Base-by-base conservation (phyloP, 192 early-diverging fungal genomes). In the Coemansia sp. region DNA sequence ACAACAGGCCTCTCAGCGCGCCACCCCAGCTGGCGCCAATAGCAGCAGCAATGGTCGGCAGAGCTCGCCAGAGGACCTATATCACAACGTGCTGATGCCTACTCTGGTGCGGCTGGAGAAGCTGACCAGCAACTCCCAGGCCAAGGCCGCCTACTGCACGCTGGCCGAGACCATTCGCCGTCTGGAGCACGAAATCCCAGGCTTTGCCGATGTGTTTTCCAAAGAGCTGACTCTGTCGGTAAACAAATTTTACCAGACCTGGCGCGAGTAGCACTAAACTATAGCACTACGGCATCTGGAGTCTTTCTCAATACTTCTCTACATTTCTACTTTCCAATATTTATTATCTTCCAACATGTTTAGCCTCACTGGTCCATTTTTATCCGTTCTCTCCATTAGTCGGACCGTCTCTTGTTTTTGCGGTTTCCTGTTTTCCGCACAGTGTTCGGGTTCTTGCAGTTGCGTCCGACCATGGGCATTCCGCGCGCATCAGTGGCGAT, bases 371-470 rank as follows among this genome's bases (percentile, higher is more conserved):
- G n/a, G n/a, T n/a, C n/a, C n/a, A n/a, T n/a, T n/a, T 25, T 40
- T 14, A 10, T 42, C 17, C 3, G 3, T 41, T 33, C 7, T n/a
- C n/a, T n/a, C n/a, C n/a, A n/a, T 38, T 58, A 69, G 19, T 56
- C 45, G n/a, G 56, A 42, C 31, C 39, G 50, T 34, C 51, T 58
- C 69, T 83, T 82, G 63, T 82, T 83, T 52, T 82, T 83, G 60
- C 85, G 79, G 55, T 79, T 80, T 17, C 77, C 77, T 18, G 77
- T 81, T 39, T 64, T 60, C 34, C 65, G 68, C 18, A 64, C 57
- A 13, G 65, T 72, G 48, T 90, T 90, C 13, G 88, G 86, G 53
- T 90, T 90, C 42, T 79, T 74, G 25, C 84, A 74, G 41, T 87
- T 87, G 67, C 81, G 83, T 3, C 81, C 81, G 60, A 90, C 77